Percentiles rank a stretch among this genome's conserved stretches.
Evolutionary conservation across 805 yeast genomes (phyloP).

Genomic region (Saturnispora ahearnii): DNA sequence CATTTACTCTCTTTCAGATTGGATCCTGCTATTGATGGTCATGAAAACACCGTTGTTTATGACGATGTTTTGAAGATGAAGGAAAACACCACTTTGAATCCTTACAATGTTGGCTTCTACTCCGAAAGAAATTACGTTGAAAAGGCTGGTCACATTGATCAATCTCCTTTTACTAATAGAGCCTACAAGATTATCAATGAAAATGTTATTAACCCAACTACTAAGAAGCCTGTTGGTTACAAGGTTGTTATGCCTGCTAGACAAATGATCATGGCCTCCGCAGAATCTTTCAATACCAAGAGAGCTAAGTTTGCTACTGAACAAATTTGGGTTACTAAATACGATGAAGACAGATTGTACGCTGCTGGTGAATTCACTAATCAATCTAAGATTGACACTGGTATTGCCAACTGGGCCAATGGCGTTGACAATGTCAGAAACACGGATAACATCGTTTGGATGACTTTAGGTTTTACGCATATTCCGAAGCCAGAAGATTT

Average conservation of each 20-base stretch:
- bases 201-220: constrained; percentile 56
- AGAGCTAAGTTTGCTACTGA: constrained; percentile 72
- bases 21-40: constrained; percentile 78
- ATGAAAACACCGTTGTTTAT: constrained; percentile 60
- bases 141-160: constrained; percentile 63
- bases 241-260: constrained; percentile 66
- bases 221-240: constrained; percentile 68
- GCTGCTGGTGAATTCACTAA: constrained; percentile 86
- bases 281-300: constrained; percentile 52
- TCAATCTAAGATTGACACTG: constrained; percentile 64
- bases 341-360: constrained; percentile 59
- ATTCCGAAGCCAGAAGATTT: constrained; percentile 78
- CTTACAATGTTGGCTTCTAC: constrained; percentile 61
- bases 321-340: constrained; percentile 77
- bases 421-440: constrained; percentile 62
- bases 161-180: constrained; percentile 68
- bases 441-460: constrained; percentile 72
- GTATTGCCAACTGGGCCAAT: constrained; percentile 63
- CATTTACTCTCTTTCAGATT: constrained; percentile 72
- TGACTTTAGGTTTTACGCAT: constrained; percentile 73
- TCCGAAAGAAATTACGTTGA: constrained; percentile 57
- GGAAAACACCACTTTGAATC: constrained; percentile 44
- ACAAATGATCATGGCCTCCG: constrained; percentile 64
- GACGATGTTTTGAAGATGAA: constrained; percentile 63
- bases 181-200: constrained; percentile 69